Conservation (phyloP, 805 yeast genomes). For the Lipomyces yamanashiensis region DNA sequence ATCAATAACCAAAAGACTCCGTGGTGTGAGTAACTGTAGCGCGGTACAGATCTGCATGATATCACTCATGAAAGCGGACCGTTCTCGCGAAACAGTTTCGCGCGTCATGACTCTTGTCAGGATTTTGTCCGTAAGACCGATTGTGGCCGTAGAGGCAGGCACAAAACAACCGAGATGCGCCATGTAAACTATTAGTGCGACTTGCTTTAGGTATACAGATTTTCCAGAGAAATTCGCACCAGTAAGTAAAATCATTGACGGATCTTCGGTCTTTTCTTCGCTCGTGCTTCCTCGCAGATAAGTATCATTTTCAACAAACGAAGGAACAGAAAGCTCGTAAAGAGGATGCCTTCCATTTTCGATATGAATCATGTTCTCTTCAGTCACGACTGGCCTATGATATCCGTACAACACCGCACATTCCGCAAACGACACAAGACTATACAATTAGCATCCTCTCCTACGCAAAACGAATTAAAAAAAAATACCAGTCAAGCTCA, state of each 20-base stretch:
- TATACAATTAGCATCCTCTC: slow-evolving; percentile 19
- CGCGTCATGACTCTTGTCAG: slow-evolving; percentile 53
- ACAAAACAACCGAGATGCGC: slow-evolving; percentile 62
- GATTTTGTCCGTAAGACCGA: slow-evolving; percentile 56
- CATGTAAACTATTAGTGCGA: slow-evolving; percentile 54
- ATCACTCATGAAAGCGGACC: slow-evolving; percentile 59
- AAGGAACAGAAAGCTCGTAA: slow-evolving; percentile 48
- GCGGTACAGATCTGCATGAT: slow-evolving; percentile 52
- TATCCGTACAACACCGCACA: slow-evolving; percentile 43
- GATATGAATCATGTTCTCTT: slow-evolving; percentile 43
- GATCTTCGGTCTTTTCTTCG: slow-evolving; percentile 39
- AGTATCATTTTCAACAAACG: slow-evolving; percentile 54
- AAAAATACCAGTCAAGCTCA: slow-evolving; percentile 46
- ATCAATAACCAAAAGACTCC: slow-evolving; percentile 55
- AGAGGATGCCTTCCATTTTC: slow-evolving; percentile 53
- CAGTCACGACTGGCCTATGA: slow-evolving; percentile 45
- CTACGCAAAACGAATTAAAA: background rate
- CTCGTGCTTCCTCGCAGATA: slow-evolving; percentile 40
- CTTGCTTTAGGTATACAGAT: slow-evolving; percentile 55
- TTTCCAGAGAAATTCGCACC: slow-evolving; percentile 61
- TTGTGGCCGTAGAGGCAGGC: slow-evolving; percentile 54
- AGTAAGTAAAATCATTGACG: slow-evolving; percentile 47
- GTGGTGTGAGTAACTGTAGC: slow-evolving; percentile 48
- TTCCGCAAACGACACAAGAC: slow-evolving; percentile 45
- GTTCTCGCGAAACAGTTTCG: slow-evolving; percentile 48